phyloP scores from a whole-genome alignment of 2,329 filamentous ascomycete species.

The Colletotrichum eremochloae region DNA sequence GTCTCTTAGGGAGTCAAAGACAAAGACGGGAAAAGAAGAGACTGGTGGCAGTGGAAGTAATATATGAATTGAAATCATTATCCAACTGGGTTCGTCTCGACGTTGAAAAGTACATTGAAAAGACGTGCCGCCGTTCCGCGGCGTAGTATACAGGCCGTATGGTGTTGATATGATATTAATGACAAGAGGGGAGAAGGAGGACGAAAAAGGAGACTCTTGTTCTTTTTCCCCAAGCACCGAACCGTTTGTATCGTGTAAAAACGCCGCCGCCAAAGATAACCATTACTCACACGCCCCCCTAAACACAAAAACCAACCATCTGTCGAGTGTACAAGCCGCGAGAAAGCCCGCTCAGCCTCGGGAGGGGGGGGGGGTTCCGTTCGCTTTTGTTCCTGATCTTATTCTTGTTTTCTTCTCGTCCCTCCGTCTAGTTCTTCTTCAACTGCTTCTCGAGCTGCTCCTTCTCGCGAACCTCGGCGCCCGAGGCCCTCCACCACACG shows the following conservation, averaged over 20 bases:
- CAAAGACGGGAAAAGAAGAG: not conserved
- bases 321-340: slow-evolving; percentile 14
- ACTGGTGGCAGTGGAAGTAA: slow-evolving; percentile 16
- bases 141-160: slow-evolving; percentile 30
- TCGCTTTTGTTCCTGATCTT: not conserved
- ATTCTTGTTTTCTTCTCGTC: not conserved
- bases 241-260: slow-evolving; percentile 26
- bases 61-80: slow-evolving; percentile 35
- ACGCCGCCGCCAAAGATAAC: slow-evolving; percentile 26
- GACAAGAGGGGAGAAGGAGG: slow-evolving; percentile 16
- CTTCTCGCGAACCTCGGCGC: slow-evolving; percentile 72
- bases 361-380: not conserved
- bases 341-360: slow-evolving; percentile 1
- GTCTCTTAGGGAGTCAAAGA: too few species aligned
- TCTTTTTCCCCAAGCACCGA: slow-evolving; percentile 12
- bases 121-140: slow-evolving; percentile 10
- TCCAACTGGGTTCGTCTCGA: slow-evolving; percentile 28
- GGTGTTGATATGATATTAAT: slow-evolving; percentile 7
- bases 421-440: slow-evolving; percentile 2
- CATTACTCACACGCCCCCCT: not conserved
- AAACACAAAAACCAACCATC: not conserved
- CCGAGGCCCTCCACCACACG: slow-evolving; percentile 91
- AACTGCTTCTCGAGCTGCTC: slow-evolving; percentile 30
- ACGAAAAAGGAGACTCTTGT: slow-evolving; percentile 12
- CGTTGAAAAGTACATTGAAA: slow-evolving; percentile 22